phyloP scores from a whole-genome alignment of 345 rosid species.

The Arabis alpina region DNA sequence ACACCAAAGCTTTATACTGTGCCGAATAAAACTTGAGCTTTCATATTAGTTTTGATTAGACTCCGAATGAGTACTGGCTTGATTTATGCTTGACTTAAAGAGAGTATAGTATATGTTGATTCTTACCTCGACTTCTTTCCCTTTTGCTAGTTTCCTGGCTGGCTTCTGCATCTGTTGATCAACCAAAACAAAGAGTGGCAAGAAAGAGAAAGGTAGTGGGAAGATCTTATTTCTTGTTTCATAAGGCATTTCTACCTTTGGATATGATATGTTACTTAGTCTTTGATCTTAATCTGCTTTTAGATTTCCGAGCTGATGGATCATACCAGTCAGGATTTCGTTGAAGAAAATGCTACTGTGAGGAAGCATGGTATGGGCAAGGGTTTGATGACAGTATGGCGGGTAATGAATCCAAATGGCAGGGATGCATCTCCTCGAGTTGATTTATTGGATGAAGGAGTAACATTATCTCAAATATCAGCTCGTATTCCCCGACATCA shows the following conservation, averaged over 20 bases:
- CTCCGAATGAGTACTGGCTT: not conserved
- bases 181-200: conserved; percentile 48
- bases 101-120: not conserved
- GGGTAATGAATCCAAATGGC: conserved; percentile 65
- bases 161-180: conserved; percentile 38
- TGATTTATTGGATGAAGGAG: conserved; percentile 45
- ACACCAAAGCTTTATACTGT: conserved; percentile 9
- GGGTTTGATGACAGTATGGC: conserved; percentile 94
- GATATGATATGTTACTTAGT: conserved; percentile 7
- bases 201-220: conserved; percentile 77
- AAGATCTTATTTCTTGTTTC: not conserved
- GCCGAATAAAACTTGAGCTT: conserved; percentile 3
- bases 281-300: conserved; percentile 24
- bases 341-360: conserved; percentile 39
- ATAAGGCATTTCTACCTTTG: not conserved
- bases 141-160: conserved; percentile 52
- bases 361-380: conserved; percentile 95
- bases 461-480: conserved; percentile 41
- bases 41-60: not conserved
- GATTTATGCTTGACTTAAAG: conserved; percentile 6
- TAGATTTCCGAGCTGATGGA: conserved; percentile 39
- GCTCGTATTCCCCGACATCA: conserved; percentile 20
- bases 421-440: conserved; percentile 61
- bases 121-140: conserved; percentile 25
- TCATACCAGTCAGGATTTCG: conserved; percentile 35